These are phyloP conservation scores for Claviceps africana DNA, from an alignment of 2,329 filamentous ascomycete genomes.

Conservation along the genomic window DNA sequence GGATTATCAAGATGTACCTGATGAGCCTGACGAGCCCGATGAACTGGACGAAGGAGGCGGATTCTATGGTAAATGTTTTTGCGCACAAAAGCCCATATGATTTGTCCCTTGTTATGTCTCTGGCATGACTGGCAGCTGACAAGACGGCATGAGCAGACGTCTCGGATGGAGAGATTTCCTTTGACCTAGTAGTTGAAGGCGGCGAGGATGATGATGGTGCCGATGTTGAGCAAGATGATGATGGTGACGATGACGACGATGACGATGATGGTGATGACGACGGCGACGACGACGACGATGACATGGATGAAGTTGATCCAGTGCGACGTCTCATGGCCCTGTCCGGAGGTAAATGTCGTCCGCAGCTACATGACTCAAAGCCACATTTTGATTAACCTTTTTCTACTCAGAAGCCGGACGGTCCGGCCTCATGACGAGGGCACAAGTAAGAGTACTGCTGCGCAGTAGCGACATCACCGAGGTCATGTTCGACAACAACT, in stretches of 20 bases:
- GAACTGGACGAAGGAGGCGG: constrained; percentile 9
- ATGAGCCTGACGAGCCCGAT: too few relatives aligned
- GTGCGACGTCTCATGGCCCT: constrained; percentile 22
- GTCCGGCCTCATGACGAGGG: constrained; percentile 18
- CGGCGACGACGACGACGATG: constrained; percentile 3
- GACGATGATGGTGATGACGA: constrained; percentile 12
- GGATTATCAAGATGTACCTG: constrained; percentile 10
- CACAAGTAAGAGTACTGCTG: constrained; percentile 27
- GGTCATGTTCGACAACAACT: constrained; percentile 22
- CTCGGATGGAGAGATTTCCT: constrained; percentile 8
- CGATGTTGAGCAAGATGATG: constrained; percentile 12
- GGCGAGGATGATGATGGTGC: constrained; percentile 9
- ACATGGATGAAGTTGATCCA: constrained; percentile 13
- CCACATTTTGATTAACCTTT: not conserved
- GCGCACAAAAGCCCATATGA: too few relatives aligned
- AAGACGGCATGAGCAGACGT: not conserved
- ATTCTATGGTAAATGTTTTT: constrained; percentile 6
- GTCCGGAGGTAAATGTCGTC: constrained; percentile 15
- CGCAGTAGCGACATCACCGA: constrained; percentile 24
- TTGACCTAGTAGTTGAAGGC: constrained; percentile 11
- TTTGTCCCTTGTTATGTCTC: not conserved
- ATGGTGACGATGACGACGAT: not conserved
- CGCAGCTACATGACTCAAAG: not conserved
- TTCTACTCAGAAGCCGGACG: constrained; percentile 12
- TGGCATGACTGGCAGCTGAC: not conserved